A percentile compares a stretch with the other conserved stretches of the same genome.
phyloP scores from a whole-genome alignment of 345 rosid genomes.

The Noccaea caerulescens region DNA sequence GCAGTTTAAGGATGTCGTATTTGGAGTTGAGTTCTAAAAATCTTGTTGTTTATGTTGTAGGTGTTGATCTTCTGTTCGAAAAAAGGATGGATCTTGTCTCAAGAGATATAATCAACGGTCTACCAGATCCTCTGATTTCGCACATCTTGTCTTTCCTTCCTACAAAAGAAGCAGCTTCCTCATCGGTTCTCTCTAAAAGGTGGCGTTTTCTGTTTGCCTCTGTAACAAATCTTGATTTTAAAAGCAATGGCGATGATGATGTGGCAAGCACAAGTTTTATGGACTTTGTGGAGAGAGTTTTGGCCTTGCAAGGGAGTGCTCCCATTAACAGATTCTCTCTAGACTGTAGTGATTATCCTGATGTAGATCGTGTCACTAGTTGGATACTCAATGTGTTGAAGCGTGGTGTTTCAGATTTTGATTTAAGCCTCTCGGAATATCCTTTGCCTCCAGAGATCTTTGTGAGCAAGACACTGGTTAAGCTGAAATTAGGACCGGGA shows the following conservation, averaged over 20 bases:
- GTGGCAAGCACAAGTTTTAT: not conserved
- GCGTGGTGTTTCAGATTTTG: slow-evolving; percentile 26
- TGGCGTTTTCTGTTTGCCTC: slow-evolving; percentile 27
- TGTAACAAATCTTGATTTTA: slow-evolving; percentile 24
- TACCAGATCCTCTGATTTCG: slow-evolving; percentile 17
- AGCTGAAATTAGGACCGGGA: slow-evolving; percentile 14
- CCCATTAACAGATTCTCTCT: slow-evolving; percentile 8
- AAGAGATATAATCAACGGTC: slow-evolving; percentile 20
- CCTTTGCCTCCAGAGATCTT: slow-evolving; percentile 11
- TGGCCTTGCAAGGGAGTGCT: slow-evolving; percentile 20
- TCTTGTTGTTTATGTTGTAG: not conserved
- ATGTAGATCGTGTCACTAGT: not conserved
- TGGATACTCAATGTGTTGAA: slow-evolving; percentile 22
- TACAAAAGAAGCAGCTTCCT: slow-evolving; percentile 33
- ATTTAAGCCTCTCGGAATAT: slow-evolving; percentile 11
- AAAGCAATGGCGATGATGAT: not conserved
- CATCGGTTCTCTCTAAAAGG: slow-evolving; percentile 25
- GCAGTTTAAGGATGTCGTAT: not conserved
- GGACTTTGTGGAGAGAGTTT: slow-evolving; percentile 24
- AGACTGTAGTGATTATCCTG: not conserved
- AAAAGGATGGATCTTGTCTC: slow-evolving; percentile 7
- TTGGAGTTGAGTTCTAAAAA: not conserved
- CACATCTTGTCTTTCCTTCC: slow-evolving; percentile 32
- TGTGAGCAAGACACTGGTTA: slow-evolving; percentile 21
- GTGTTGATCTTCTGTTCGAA: not conserved